phyloP scores from a whole-genome alignment of 1,284 basidiomycete species.

The Apiotrichum montevideense region DNA sequence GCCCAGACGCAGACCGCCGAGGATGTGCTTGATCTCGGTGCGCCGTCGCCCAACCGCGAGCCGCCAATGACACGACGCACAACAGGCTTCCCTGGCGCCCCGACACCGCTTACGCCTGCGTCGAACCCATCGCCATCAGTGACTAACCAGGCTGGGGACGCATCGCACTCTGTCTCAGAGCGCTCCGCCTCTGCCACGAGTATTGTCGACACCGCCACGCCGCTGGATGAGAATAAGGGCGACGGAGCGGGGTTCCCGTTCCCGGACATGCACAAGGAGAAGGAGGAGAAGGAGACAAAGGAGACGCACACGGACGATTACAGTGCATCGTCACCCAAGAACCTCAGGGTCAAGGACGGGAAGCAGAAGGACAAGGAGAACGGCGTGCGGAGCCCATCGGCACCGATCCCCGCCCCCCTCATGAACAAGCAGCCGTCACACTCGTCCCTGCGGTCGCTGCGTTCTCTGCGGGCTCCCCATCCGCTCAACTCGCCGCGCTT shows the following conservation, averaged over 20 bases:
- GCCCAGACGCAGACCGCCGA: neutral
- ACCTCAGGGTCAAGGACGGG: too few species aligned
- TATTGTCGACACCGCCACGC: neutral
- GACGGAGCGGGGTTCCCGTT: constrained; percentile 3
- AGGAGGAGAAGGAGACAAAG: neutral
- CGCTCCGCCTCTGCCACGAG: neutral
- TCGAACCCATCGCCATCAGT: neutral
- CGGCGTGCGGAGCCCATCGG: too few species aligned
- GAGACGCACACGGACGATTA: constrained; percentile 1
- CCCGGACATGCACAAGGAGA: constrained; percentile 3
- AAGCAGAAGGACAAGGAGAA: too few species aligned
- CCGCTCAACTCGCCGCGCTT: constrained; percentile 38
- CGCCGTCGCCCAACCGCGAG: constrained; percentile 1
- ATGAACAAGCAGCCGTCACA: constrained; percentile 18
- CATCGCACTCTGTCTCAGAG: neutral
- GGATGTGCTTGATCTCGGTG: neutral
- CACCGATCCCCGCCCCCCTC: neutral
- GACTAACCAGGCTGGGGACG: too few species aligned
- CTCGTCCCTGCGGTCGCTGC: constrained; percentile 36
- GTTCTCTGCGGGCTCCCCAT: constrained; percentile 41
- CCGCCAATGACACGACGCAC: constrained; percentile 9
- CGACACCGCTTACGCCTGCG: neutral
- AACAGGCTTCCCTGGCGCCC: constrained; percentile 8
- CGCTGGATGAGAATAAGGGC: neutral
- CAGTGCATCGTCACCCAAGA: neutral